Percentiles rank a stretch among this genome's conserved stretches.
phyloP scores from a whole-genome alignment of 2,329 filamentous ascomycete species.

The Aureobasidium pullulans region DNA sequence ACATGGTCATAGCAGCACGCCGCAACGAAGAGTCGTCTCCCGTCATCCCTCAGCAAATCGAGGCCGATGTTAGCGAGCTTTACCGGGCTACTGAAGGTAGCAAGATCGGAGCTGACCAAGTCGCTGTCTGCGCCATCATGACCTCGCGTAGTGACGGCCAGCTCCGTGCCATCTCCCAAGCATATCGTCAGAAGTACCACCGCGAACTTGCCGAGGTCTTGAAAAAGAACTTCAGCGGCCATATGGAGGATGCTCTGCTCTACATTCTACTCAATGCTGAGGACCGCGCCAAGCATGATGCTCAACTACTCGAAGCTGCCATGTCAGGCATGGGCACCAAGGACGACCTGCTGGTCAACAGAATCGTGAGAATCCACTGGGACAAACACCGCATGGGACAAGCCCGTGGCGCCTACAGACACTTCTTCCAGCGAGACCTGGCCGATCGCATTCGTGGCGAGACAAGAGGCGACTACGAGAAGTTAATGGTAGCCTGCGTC shows the following conservation, averaged over 20 bases:
- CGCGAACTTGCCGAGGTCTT: constrained; percentile 65
- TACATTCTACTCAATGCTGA: constrained; percentile 69
- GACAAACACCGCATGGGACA: constrained; percentile 65
- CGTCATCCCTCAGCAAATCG: constrained; percentile 63
- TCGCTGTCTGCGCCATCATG: constrained; percentile 72
- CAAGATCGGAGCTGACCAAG: constrained; percentile 63
- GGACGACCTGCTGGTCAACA: constrained; percentile 67
- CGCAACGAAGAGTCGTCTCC: constrained; percentile 72
- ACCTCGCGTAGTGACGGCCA: constrained; percentile 71
- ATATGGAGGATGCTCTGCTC: constrained; percentile 81
- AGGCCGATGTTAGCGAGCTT: constrained; percentile 67
- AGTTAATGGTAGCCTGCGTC: constrained; percentile 58
- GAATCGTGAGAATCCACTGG: constrained; percentile 82
- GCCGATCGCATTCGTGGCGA: constrained; percentile 67
- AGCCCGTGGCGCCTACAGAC: constrained; percentile 70
- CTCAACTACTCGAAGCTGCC: constrained; percentile 69
- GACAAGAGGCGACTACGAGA: constrained; percentile 77
- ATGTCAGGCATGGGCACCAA: constrained; percentile 88
- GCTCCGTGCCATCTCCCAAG: constrained; percentile 69
- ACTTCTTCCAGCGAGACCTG: constrained; percentile 61
- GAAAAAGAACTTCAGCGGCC: constrained; percentile 76
- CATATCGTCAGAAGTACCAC: constrained; percentile 67
- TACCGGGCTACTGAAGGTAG: constrained; percentile 70
- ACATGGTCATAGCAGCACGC: constrained; percentile 67
- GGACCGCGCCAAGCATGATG: constrained; percentile 80